Evolutionary conservation across 495 filamentous ascomycete genomes (phyloP).

Genomic region (Penicillium tannophilum): DNA sequence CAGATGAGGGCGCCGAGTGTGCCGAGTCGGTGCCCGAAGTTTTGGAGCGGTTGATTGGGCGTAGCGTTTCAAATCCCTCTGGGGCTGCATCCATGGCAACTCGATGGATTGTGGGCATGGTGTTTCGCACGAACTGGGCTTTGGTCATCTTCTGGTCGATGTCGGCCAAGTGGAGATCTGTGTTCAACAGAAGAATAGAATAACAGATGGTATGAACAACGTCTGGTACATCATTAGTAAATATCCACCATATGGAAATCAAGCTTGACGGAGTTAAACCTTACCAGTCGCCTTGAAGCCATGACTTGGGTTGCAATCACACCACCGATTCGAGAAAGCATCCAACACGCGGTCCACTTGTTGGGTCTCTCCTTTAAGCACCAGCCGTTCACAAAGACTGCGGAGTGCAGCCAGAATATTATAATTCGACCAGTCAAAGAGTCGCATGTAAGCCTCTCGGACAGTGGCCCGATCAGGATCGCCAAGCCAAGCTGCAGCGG

Average conservation of each 20-base stretch:
- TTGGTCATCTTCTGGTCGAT: slow-evolving; percentile 96
- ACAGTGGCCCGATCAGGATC: slow-evolving; percentile 65
- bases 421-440: slow-evolving; percentile 82
- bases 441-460: slow-evolving; percentile 83
- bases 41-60: slow-evolving; percentile 44
- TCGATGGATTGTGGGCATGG: slow-evolving; percentile 82
- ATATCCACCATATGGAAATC: neutral
- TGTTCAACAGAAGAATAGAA: slow-evolving; percentile 92
- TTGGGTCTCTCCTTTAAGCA: slow-evolving; percentile 91
- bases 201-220: slow-evolving; percentile 98
- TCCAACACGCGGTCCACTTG: slow-evolving; percentile 94
- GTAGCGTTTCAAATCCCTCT: slow-evolving; percentile 62
- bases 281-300: slow-evolving; percentile 88
- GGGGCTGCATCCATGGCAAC: slow-evolving; percentile 71
- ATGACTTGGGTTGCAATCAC: slow-evolving; percentile 89
- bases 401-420: slow-evolving; percentile 82
- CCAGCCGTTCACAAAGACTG: slow-evolving; percentile 76
- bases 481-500: slow-evolving; percentile 88
- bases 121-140: slow-evolving; percentile 93
- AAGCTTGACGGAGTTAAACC: slow-evolving; percentile 19
- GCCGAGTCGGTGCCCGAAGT: slow-evolving; percentile 15
- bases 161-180: slow-evolving; percentile 91
- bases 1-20: slow-evolving; percentile 19
- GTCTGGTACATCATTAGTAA: slow-evolving; percentile 52
- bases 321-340: slow-evolving; percentile 87